Conservation (phyloP, 805 yeast genomes). For the Yarrowia porcina region DNA sequence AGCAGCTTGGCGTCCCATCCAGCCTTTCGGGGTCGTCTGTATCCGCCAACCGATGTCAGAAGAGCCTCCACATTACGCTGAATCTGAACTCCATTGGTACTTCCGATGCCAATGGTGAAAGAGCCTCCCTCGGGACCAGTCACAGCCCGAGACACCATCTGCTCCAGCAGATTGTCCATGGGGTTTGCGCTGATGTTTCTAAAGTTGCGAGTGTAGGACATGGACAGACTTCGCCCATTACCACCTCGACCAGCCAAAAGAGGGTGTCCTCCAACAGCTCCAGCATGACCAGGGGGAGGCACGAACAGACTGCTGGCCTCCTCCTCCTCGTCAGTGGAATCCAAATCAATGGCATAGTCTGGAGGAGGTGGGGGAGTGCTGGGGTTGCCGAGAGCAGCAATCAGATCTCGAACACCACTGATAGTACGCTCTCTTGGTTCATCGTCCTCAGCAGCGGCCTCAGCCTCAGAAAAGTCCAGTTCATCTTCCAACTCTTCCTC, state of each 20-base stretch:
- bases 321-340: slow-evolving; percentile 6
- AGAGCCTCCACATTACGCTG: slow-evolving; percentile 24
- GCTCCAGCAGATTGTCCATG: slow-evolving; percentile 17
- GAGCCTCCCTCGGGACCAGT: slow-evolving; percentile 6
- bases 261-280: not conserved
- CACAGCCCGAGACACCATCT: slow-evolving; percentile 7
- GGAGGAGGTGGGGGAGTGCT: slow-evolving; percentile 11
- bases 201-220: not conserved
- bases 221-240: not conserved
- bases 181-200: not conserved
- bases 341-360: slow-evolving; percentile 14
- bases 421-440: not conserved
- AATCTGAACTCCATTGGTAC: not conserved
- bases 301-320: slow-evolving; percentile 12
- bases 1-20: slow-evolving; percentile 16
- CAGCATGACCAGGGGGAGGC: slow-evolving; percentile 2
- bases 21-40: slow-evolving; percentile 14
- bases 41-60: slow-evolving; percentile 4
- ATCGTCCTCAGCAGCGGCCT: slow-evolving; percentile 11
- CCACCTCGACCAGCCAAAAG: not conserved
- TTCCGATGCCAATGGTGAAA: slow-evolving; percentile 7
- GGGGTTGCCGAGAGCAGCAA: slow-evolving; percentile 20
- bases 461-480: slow-evolving; percentile 19
- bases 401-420: slow-evolving; percentile 1
- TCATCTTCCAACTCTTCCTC: slow-evolving; percentile 15